These are phyloP conservation scores for Sporothrix brunneoviolacea DNA, from an alignment of 2,329 filamentous ascomycete genomes.

Conservation along the genomic window DNA sequence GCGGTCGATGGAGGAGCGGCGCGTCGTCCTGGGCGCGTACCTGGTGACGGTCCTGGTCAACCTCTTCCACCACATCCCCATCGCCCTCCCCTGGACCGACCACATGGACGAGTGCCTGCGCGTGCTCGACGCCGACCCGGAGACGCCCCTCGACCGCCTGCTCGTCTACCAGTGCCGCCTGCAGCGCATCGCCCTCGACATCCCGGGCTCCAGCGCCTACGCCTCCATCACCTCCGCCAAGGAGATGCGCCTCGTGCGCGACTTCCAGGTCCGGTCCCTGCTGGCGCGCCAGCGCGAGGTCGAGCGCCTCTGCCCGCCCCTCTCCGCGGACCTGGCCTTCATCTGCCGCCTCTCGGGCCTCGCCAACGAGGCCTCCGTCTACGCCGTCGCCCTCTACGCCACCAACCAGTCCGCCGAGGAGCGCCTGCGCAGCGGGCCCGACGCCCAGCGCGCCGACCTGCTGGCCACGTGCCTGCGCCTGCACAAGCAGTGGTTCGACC, in stretches of 20 bases:
- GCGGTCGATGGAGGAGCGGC: constrained; percentile 9
- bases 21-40: constrained; percentile 7
- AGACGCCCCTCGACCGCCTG: constrained; percentile 9
- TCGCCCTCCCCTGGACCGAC: constrained; percentile 48
- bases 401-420: neutral
- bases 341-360: constrained; percentile 7
- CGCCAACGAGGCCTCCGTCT: constrained; percentile 8
- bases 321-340: neutral
- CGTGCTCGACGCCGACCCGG: constrained; percentile 26
- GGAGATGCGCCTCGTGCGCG: constrained; percentile 1
- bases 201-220: neutral
- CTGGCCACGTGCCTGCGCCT: constrained; percentile 8
- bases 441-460: neutral
- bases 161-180: constrained; percentile 13
- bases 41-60: constrained; percentile 4
- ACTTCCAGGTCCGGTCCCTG: constrained; percentile 9
- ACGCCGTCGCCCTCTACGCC: neutral
- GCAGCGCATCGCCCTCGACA: constrained; percentile 4
- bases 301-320: neutral
- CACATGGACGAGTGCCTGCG: constrained; percentile 52
- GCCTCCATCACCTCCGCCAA: neutral
- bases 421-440: constrained; percentile 1
- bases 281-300: neutral
- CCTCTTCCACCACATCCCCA: constrained; percentile 29
- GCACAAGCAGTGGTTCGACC: constrained; percentile 3